Evolutionary conservation across 2,329 filamentous ascomycete species (phyloP).

Genomic region (Cladosporium cucumerinum): DNA sequence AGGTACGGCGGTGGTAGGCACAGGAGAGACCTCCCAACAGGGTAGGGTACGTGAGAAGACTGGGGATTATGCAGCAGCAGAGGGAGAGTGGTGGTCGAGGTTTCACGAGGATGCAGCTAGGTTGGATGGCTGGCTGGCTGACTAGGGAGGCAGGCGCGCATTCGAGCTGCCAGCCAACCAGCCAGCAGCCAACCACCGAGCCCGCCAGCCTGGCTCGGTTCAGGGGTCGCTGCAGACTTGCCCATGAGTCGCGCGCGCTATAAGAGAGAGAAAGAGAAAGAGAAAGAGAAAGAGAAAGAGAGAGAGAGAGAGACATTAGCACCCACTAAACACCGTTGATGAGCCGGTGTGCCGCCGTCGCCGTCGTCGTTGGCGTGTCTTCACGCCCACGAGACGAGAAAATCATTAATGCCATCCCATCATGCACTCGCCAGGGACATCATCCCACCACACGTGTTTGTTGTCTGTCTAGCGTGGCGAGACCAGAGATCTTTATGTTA

Average conservation of each 20-base stretch:
- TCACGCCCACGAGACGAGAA: neutral
- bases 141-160: no score
- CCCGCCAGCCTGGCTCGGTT: neutral
- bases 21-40: neutral
- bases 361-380: neutral
- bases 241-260: neutral
- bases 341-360: neutral
- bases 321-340: neutral
- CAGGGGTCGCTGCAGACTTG: neutral
- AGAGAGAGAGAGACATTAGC: no score
- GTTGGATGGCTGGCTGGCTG: neutral
- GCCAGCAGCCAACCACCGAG: neutral
- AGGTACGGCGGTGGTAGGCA: neutral
- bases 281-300: no score
- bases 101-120: neutral
- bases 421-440: neutral
- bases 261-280: no score
- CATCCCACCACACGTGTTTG: neutral
- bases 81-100: neutral
- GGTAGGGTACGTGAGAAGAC: neutral
- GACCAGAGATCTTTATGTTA: neutral
- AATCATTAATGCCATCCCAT: neutral
- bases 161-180: neutral
- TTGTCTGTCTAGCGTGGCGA: slow-evolving; percentile 1
- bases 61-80: neutral